Conservation (phyloP, 495 filamentous ascomycete genomes). For the Penicillium antarcticum region DNA sequence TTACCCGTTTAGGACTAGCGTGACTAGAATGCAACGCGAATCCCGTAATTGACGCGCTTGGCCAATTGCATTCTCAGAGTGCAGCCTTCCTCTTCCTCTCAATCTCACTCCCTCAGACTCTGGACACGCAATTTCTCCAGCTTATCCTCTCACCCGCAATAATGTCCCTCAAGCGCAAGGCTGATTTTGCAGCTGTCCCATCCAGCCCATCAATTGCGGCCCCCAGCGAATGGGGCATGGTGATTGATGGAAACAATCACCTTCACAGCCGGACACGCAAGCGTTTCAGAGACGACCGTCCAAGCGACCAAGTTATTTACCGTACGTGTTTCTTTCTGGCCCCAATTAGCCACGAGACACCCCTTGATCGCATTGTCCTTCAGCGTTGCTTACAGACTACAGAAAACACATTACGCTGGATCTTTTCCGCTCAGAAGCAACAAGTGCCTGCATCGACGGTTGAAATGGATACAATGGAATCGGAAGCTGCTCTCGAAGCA, state of each 20-base stretch:
- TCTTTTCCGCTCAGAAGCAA: conserved; percentile 41
- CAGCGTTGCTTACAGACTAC: conserved; percentile 16
- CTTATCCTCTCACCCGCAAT: background rate
- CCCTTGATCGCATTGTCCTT: background rate
- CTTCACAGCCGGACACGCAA: conserved; percentile 51
- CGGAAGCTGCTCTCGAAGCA: conserved; percentile 13
- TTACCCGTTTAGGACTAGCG: conserved; percentile 23
- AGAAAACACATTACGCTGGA: conserved; percentile 48
- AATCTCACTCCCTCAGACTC: background rate
- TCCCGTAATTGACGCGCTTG: conserved; percentile 15
- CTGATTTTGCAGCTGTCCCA: conserved; percentile 35
- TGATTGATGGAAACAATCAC: conserved; percentile 34
- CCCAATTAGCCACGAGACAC: background rate
- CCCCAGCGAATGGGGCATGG: conserved; percentile 21
- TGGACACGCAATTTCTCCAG: too few species aligned
- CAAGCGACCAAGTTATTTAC: conserved; percentile 44
- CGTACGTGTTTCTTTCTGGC: conserved; percentile 24
- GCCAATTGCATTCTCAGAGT: conserved; percentile 13
- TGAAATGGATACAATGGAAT: conserved; percentile 28
- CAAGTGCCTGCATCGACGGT: conserved; percentile 11
- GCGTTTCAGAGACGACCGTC: conserved; percentile 48
- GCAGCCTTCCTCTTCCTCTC: conserved; percentile 10
- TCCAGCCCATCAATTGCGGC: conserved; percentile 30
- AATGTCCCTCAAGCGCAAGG: conserved; percentile 54
- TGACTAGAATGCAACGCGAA: conserved; percentile 19